Percentiles rank a stretch among this genome's conserved stretches.
These are phyloP conservation scores for Leccinellum luteum DNA, from an alignment of 768 basidiomycete species.

Conservation along the genomic window DNA sequence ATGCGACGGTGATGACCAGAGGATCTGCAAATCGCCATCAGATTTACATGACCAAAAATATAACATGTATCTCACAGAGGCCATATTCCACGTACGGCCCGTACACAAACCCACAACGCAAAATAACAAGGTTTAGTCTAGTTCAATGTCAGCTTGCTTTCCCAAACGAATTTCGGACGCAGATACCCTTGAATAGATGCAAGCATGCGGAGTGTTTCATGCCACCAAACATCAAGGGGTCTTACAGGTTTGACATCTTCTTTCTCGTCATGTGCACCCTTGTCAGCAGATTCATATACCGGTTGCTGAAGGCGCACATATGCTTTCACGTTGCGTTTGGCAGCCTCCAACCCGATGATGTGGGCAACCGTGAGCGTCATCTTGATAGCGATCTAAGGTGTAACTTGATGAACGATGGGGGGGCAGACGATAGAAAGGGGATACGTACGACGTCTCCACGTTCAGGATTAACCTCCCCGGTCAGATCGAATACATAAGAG, in stretches of 20 bases:
- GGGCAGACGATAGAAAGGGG: background rate
- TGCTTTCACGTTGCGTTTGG: conserved; percentile 73
- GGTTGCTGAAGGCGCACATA: conserved; percentile 77
- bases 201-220: conserved; percentile 74
- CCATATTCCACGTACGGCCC: conserved; percentile 79
- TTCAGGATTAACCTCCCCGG: conserved; percentile 76
- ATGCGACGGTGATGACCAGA: conserved; percentile 68
- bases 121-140: conserved; percentile 77
- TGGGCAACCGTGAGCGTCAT: conserved; percentile 69
- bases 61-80: conserved; percentile 44
- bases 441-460: conserved; percentile 66
- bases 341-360: conserved; percentile 72
- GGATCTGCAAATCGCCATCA: conserved; percentile 47
- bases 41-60: conserved; percentile 6
- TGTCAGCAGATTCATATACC: conserved; percentile 73
- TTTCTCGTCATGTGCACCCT: conserved; percentile 65
- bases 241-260: conserved; percentile 71
- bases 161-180: background rate
- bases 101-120: conserved; percentile 74
- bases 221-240: conserved; percentile 82
- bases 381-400: conserved; percentile 68
- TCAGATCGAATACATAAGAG: conserved; percentile 81
- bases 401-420: conserved; percentile 5
- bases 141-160: conserved; percentile 8
- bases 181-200: conserved; percentile 69